phyloP scores from a whole-genome alignment of 257 asterid genomes.

The Salvia miltiorrhiza region DNA sequence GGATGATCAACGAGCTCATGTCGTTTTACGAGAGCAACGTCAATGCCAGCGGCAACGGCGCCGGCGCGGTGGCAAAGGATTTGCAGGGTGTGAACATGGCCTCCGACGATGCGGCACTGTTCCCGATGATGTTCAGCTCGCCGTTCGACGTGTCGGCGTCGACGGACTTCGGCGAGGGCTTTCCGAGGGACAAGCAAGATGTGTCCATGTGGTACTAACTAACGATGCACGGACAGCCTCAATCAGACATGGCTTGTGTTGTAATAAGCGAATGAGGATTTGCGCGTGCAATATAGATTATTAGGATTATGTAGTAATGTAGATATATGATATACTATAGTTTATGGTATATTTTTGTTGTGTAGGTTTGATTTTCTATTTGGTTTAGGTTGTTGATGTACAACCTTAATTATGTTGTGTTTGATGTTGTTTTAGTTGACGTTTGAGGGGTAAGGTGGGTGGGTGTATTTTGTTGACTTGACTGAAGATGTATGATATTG shows the following conservation, averaged over 20 bases:
- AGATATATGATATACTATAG: constrained; percentile 16
- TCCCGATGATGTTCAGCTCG: constrained; percentile 52
- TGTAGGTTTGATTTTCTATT: not conserved
- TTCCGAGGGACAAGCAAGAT: constrained; percentile 49
- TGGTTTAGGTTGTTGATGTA: constrained; percentile 17
- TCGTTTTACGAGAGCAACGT: constrained; percentile 52
- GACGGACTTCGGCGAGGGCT: constrained; percentile 38
- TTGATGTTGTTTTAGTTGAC: not conserved
- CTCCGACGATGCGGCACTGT: too few relatives aligned
- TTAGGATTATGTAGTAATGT: constrained; percentile 17
- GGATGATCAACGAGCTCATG: constrained; percentile 66
- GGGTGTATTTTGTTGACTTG: constrained; percentile 42
- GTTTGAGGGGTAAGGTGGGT: not conserved
- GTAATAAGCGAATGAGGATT: constrained; percentile 32
- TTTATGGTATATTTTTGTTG: not conserved
- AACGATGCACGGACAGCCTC: not conserved
- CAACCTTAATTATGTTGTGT: constrained; percentile 6
- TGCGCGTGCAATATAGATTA: constrained; percentile 16
- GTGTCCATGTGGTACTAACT: constrained; percentile 50
- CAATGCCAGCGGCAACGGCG: too few relatives aligned
- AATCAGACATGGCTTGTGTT: not conserved
- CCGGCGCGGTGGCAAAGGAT: too few relatives aligned
- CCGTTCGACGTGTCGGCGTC: constrained; percentile 38
- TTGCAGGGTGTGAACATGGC: too few relatives aligned
- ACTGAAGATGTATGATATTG: not conserved